Conservation (phyloP, 768 basidiomycete genomes). For the Podaxis pistillaris region DNA sequence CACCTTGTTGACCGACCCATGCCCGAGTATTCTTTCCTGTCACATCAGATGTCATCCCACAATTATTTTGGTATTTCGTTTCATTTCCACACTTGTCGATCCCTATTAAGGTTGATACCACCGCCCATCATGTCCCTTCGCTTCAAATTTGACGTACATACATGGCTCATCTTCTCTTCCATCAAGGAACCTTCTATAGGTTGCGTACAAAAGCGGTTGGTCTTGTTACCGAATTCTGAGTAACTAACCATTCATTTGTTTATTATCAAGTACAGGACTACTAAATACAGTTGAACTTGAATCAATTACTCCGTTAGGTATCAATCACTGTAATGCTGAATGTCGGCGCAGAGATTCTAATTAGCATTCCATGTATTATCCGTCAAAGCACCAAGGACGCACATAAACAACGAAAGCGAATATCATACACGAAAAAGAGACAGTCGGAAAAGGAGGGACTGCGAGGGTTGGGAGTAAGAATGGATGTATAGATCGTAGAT, state of each 20-base stretch:
- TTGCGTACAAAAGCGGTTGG: neutral
- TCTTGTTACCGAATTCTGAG: neutral
- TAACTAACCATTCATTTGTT: neutral
- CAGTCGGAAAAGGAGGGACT: neutral
- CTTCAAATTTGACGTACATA: neutral
- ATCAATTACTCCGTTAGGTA: neutral
- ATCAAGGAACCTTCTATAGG: neutral
- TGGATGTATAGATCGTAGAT: neutral
- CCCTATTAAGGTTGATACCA: neutral
- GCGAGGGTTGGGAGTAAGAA: neutral
- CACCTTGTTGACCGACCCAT: neutral
- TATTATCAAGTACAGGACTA: constrained; percentile 1
- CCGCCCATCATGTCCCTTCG: neutral
- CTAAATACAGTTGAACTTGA: constrained; percentile 21
- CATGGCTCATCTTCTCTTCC: neutral
- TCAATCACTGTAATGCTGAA: neutral
- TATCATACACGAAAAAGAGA: neutral
- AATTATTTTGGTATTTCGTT: neutral
- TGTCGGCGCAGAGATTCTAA: neutral
- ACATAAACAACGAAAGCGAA: constrained; percentile 1
- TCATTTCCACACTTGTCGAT: neutral
- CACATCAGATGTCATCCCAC: neutral
- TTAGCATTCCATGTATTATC: constrained; percentile 12
- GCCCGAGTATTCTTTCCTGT: neutral
- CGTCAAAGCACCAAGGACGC: neutral